These are phyloP conservation scores for Phlebiopsis gigantea DNA, from an alignment of 768 basidiomycete species.

Conservation along the genomic window DNA sequence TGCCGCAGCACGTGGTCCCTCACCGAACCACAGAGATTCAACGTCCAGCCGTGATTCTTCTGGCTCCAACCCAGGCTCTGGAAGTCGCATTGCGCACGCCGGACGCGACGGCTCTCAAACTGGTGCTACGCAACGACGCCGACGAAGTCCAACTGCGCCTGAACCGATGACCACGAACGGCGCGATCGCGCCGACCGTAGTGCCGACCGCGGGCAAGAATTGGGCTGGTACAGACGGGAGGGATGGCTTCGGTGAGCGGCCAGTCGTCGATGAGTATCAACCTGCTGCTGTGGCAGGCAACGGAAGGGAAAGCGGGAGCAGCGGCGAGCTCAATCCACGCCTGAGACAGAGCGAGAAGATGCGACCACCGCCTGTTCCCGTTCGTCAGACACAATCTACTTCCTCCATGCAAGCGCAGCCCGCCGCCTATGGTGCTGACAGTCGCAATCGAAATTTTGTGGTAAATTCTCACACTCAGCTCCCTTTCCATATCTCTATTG, in stretches of 20 bases:
- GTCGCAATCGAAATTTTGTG: neutral
- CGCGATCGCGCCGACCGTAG: slow-evolving; percentile 23
- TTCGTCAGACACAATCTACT: slow-evolving; percentile 8
- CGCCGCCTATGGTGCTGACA: neutral
- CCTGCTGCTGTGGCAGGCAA: neutral
- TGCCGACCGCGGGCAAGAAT: slow-evolving; percentile 29
- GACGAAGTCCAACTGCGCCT: slow-evolving; percentile 66
- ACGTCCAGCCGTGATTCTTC: neutral
- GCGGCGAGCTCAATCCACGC: neutral
- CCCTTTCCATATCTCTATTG: neutral
- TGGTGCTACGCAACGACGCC: slow-evolving; percentile 29
- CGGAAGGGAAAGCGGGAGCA: neutral
- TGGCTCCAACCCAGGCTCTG: slow-evolving; percentile 1
- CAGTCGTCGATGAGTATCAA: neutral
- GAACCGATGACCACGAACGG: slow-evolving; percentile 47
- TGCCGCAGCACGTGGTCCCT: neutral
- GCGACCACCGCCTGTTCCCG: slow-evolving; percentile 11
- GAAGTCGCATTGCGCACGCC: neutral
- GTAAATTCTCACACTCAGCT: neutral
- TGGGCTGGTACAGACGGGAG: slow-evolving; percentile 42
- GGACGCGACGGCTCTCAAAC: neutral
- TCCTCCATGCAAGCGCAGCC: slow-evolving; percentile 8
- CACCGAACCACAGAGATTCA: slow-evolving; percentile 6
- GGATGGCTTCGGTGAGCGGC: slow-evolving; percentile 28
- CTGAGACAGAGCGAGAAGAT: neutral